A percentile compares a stretch with the other conserved stretches of the same genome.
These are phyloP conservation scores for Yamadazyma pseudoaaseri DNA, from an alignment of 1,139 yeast genomes.

Conservation along the genomic window DNA sequence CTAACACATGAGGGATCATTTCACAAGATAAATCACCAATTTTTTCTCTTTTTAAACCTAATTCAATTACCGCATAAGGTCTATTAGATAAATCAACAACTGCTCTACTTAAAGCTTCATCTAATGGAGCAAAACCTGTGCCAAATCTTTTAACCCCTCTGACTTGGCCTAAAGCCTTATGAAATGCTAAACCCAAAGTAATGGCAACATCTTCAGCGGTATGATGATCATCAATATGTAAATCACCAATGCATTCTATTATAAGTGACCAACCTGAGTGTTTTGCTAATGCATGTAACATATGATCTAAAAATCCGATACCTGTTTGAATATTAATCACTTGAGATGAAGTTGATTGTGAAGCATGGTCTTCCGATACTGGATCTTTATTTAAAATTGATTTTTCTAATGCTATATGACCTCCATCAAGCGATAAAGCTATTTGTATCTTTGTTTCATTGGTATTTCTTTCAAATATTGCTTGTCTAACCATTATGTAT, in stretches of 20 bases:
- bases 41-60: conserved; percentile 88
- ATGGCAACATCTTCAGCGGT: conserved; percentile 95
- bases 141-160: conserved; percentile 94
- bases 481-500: conserved; percentile 22
- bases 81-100: conserved; percentile 92
- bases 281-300: conserved; percentile 95
- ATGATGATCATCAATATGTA: conserved; percentile 96
- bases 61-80: conserved; percentile 86
- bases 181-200: conserved; percentile 86
- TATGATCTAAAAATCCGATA: conserved; percentile 92
- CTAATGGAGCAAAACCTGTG: conserved; percentile 91
- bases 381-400: conserved; percentile 45
- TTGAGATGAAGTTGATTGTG: conserved; percentile 64
- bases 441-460: conserved; percentile 94
- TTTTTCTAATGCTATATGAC: conserved; percentile 56
- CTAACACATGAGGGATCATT: conserved; percentile 95
- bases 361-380: conserved; percentile 48
- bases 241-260: conserved; percentile 88
- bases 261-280: conserved; percentile 95
- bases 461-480: conserved; percentile 68
- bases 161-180: conserved; percentile 84
- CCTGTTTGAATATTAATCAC: conserved; percentile 83
- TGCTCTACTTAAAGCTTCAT: conserved; percentile 91
- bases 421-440: conserved; percentile 84
- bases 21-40: conserved; percentile 91